Evolutionary conservation across 352 stramenopile genomes (phyloP).

Genomic region (Phytophthora nicotianae): DNA sequence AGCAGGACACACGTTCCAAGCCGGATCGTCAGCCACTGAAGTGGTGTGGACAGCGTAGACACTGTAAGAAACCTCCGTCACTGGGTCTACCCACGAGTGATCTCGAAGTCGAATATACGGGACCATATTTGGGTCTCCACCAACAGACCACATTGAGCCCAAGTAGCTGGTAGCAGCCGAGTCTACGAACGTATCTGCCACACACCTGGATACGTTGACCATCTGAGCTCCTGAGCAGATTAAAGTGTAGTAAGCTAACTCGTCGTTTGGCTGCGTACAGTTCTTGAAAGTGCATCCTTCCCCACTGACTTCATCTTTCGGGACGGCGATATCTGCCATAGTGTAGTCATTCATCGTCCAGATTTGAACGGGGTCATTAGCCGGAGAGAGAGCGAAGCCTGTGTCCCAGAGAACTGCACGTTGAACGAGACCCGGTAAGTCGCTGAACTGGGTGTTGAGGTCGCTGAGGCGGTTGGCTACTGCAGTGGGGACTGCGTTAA

Average conservation of each 20-base stretch:
- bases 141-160: constrained; percentile 35
- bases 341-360: constrained; percentile 25
- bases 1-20: constrained; percentile 24
- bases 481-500: constrained; percentile 10
- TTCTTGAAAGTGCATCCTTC: constrained; percentile 25
- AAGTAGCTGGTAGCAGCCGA: constrained; percentile 16
- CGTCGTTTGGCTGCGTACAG: constrained; percentile 33
- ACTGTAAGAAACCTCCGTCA: constrained; percentile 23
- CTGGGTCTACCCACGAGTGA: constrained; percentile 27
- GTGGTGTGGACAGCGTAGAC: constrained; percentile 33
- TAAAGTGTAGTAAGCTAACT: constrained; percentile 20
- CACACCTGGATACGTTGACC: constrained; percentile 41
- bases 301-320: constrained; percentile 12
- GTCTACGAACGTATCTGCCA: constrained; percentile 28
- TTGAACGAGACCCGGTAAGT: constrained; percentile 37
- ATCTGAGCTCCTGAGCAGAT: constrained; percentile 47
- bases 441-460: constrained; percentile 13
- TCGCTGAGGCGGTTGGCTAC: constrained; percentile 14
- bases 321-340: constrained; percentile 35
- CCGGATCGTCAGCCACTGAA: constrained; percentile 18
- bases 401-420: constrained; percentile 44
- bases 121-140: constrained; percentile 21
- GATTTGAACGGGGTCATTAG: constrained; percentile 24
- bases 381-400: constrained; percentile 32
- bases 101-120: constrained; percentile 27